phyloP scores from a whole-genome alignment of 1,284 basidiomycete genomes.

The Malassezia restricta region DNA sequence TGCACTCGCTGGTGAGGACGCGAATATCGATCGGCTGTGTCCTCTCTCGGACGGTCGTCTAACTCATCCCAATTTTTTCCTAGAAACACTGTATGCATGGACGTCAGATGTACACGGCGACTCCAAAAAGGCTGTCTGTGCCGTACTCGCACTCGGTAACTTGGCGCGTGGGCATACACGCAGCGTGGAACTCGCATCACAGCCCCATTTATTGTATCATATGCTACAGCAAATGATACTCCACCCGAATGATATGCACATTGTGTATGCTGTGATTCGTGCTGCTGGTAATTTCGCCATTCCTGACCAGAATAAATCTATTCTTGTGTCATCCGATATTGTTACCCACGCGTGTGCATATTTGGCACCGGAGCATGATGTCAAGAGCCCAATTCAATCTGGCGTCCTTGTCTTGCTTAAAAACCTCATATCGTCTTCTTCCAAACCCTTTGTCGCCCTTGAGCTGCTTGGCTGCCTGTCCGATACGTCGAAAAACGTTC shows the following conservation, averaged over 20 bases:
- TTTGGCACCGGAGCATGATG: slow-evolving; percentile 24
- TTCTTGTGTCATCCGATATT: slow-evolving; percentile 21
- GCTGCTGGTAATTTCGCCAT: slow-evolving; percentile 38
- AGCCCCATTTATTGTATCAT: neutral
- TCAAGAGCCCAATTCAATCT: slow-evolving; percentile 59
- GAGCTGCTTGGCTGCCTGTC: slow-evolving; percentile 10
- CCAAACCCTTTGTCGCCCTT: slow-evolving; percentile 53
- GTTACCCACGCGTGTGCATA: slow-evolving; percentile 15
- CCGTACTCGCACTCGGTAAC: slow-evolving; percentile 68
- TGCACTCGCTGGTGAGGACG: slow-evolving; percentile 68
- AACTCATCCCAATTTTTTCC: neutral
- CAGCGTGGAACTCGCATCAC: neutral
- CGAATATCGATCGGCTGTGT: slow-evolving; percentile 60
- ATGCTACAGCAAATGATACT: slow-evolving; percentile 13
- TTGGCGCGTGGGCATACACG: slow-evolving; percentile 52
- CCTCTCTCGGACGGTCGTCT: neutral
- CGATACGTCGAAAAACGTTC: neutral
- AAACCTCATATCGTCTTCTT: slow-evolving; percentile 60
- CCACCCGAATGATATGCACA: slow-evolving; percentile 24
- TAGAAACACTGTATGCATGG: neutral
- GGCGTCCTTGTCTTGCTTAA: slow-evolving; percentile 77
- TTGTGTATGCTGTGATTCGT: slow-evolving; percentile 28
- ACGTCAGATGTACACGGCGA: slow-evolving; percentile 50
- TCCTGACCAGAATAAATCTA: slow-evolving; percentile 25
- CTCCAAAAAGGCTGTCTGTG: slow-evolving; percentile 66